Evolutionary conservation across 257 asterid species (phyloP).

Genomic region (Anisodus tanguticus): DNA sequence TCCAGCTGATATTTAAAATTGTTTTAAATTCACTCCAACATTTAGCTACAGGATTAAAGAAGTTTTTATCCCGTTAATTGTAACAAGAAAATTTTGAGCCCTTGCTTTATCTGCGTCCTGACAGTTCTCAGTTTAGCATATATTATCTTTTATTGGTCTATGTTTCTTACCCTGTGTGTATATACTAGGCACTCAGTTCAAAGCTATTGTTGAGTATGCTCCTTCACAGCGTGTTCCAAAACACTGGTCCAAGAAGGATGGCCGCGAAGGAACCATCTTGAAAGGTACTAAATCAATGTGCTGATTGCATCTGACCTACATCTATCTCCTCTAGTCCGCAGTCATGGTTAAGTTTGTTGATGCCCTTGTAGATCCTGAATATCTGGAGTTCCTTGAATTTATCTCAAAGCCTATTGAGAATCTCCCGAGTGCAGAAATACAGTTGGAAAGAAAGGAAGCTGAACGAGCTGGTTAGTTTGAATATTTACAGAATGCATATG

Average conservation of each 20-base stretch:
- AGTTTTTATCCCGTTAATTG: background rate
- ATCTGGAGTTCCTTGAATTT: slow-evolving; percentile 96
- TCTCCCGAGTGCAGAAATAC: slow-evolving; percentile 99
- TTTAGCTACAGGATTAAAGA: background rate
- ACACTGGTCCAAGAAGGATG: slow-evolving; percentile 89
- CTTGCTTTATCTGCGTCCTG: slow-evolving; percentile 19
- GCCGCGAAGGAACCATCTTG: slow-evolving; percentile 88
- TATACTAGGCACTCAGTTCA: slow-evolving; percentile 82
- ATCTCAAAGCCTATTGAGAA: slow-evolving; percentile 89
- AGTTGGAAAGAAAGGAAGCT: slow-evolving; percentile 97
- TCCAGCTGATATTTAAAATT: background rate
- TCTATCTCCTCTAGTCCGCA: slow-evolving; percentile 34
- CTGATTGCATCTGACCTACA: slow-evolving; percentile 37
- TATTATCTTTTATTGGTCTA: background rate
- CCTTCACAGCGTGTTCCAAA: slow-evolving; percentile 97
- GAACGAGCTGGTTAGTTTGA: slow-evolving; percentile 82
- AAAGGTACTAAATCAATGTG: slow-evolving; percentile 62
- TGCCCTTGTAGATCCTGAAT: slow-evolving; percentile 90
- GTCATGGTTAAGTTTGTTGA: slow-evolving; percentile 44
- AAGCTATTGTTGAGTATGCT: slow-evolving; percentile 89
- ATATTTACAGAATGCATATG: background rate
- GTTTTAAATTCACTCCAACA: background rate
- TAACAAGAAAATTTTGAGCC: slow-evolving; percentile 17
- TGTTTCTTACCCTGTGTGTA: slow-evolving; percentile 26
- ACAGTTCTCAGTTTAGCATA: background rate